Percentiles rank a stretch among this genome's conserved stretches.
phyloP scores from a whole-genome alignment of 2,329 filamentous ascomycete genomes.

The Claviceps purpurea region DNA sequence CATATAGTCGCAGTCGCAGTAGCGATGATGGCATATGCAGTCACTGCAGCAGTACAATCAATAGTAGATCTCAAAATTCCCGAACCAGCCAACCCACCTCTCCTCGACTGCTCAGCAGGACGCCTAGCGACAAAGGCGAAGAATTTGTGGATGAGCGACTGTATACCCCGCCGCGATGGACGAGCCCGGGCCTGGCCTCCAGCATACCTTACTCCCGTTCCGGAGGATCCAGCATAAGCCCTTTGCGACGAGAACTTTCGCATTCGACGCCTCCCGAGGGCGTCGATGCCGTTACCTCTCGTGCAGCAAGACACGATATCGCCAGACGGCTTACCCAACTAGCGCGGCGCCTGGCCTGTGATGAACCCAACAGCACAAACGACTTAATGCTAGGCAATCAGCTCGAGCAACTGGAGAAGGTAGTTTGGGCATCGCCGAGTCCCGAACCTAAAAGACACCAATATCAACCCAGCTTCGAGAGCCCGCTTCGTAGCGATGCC shows the following conservation, averaged over 20 bases:
- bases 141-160: not conserved
- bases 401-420: constrained; percentile 25
- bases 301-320: constrained; percentile 28
- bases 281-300: constrained; percentile 9
- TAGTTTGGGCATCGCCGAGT: constrained; percentile 8
- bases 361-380: constrained; percentile 20
- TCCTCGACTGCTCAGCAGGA: constrained; percentile 3
- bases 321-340: constrained; percentile 27
- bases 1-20: constrained; percentile 8
- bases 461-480: constrained; percentile 13
- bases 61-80: constrained; percentile 2
- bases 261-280: constrained; percentile 5
- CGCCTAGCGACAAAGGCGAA: constrained; percentile 4
- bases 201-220: constrained; percentile 18
- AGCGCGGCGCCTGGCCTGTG: constrained; percentile 23
- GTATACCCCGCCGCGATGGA: constrained; percentile 16
- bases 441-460: constrained; percentile 8
- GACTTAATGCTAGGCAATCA: constrained; percentile 23
- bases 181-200: constrained; percentile 21
- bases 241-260: constrained; percentile 16
- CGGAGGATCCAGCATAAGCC: constrained; percentile 15
- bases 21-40: constrained; percentile 5
- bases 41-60: constrained; percentile 8
- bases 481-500: constrained; percentile 14
- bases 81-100: constrained; percentile 1